These are phyloP conservation scores for Euptelea pleiosperma DNA, from an alignment of 164 flowering plant species.

Conservation along the genomic window DNA sequence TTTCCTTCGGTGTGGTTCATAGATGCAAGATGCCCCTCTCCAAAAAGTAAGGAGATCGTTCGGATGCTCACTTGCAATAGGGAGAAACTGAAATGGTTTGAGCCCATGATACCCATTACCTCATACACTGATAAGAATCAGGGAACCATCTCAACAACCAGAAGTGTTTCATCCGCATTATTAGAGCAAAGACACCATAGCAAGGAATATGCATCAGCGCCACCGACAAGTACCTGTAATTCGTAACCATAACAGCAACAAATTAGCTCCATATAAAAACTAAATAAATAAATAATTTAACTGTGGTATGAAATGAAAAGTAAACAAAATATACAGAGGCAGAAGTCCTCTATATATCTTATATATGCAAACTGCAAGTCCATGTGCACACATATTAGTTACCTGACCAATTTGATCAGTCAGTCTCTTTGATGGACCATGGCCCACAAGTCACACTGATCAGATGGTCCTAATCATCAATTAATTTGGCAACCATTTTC, in stretches of 20 bases:
- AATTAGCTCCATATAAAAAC: neutral
- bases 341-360: neutral
- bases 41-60: neutral
- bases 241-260: neutral
- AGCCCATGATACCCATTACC: neutral
- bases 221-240: slow-evolving; percentile 71
- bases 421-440: too few species aligned
- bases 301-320: neutral
- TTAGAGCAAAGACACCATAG: slow-evolving; percentile 54
- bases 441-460: too few species aligned
- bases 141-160: slow-evolving; percentile 56
- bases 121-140: slow-evolving; percentile 42
- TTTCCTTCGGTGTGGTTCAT: slow-evolving; percentile 1
- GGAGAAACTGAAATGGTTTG: neutral
- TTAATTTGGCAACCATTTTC: too few species aligned
- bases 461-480: too few species aligned
- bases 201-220: slow-evolving; percentile 82
- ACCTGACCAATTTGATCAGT: too few species aligned
- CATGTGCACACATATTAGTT: too few species aligned
- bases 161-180: slow-evolving; percentile 53
- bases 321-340: neutral
- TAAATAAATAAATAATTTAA: neutral
- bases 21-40: neutral
- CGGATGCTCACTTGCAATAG: neutral
- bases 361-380: neutral